A percentile compares a stretch with the other conserved stretches of the same genome.
Evolutionary conservation across 2,329 filamentous ascomycete species (phyloP).

Genomic region (Fonsecaea multimorphosa): DNA sequence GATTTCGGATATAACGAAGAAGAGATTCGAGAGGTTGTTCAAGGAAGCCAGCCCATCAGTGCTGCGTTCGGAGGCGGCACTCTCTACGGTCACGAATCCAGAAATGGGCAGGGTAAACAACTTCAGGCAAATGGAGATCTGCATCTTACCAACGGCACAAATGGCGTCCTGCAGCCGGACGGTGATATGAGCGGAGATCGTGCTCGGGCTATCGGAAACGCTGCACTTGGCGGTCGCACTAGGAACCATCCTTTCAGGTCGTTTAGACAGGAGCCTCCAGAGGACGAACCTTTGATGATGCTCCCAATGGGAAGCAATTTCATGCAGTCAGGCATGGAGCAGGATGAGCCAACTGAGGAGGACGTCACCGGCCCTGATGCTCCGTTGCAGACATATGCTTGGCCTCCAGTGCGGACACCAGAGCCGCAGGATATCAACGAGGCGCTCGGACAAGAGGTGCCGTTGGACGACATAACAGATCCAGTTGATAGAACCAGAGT

Average conservation of each 20-base stretch:
- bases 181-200: slow-evolving; percentile 66
- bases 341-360: slow-evolving; percentile 29
- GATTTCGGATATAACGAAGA: slow-evolving; percentile 78
- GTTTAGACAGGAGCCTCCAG: slow-evolving; percentile 26
- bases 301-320: slow-evolving; percentile 27
- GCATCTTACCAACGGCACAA: slow-evolving; percentile 59
- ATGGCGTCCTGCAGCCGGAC: slow-evolving; percentile 65
- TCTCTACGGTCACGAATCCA: slow-evolving; percentile 66
- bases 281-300: slow-evolving; percentile 35
- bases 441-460: slow-evolving; percentile 51
- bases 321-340: slow-evolving; percentile 24
- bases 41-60: slow-evolving; percentile 76
- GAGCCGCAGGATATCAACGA: slow-evolving; percentile 47
- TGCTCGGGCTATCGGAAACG: slow-evolving; percentile 64
- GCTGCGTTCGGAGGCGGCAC: slow-evolving; percentile 76
- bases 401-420: slow-evolving; percentile 29
- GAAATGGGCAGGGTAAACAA: slow-evolving; percentile 71
- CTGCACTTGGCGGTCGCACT: slow-evolving; percentile 39
- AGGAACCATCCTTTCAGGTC: slow-evolving; percentile 31
- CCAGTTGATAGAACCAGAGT: slow-evolving; percentile 51
- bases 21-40: slow-evolving; percentile 76
- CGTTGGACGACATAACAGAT: slow-evolving; percentile 51
- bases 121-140: slow-evolving; percentile 67
- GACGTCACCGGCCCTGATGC: slow-evolving; percentile 30
- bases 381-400: slow-evolving; percentile 35